Conservation (phyloP, 2,329 filamentous ascomycete genomes). For the Nigrospora oryzae region DNA sequence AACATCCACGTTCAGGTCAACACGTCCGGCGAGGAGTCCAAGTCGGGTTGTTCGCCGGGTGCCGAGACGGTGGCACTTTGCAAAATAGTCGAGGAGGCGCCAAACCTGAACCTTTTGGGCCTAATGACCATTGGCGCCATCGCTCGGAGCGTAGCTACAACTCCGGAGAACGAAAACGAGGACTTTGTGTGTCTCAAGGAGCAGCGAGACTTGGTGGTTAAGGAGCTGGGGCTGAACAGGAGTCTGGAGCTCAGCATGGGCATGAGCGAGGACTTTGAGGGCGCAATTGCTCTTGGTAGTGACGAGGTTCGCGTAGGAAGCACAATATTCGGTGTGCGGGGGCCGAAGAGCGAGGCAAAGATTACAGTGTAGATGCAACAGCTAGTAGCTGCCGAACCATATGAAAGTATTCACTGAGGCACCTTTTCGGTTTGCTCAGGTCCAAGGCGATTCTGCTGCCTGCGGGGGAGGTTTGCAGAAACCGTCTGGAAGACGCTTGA, state of each 20-base stretch:
- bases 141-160: constrained; percentile 68
- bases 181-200: constrained; percentile 68
- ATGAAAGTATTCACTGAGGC: too few species aligned
- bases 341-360: constrained; percentile 70
- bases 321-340: constrained; percentile 83
- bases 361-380: constrained; percentile 44
- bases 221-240: constrained; percentile 44
- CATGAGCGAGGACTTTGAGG: constrained; percentile 96
- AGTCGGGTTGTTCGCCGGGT: constrained; percentile 71
- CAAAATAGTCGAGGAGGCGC: constrained; percentile 56
- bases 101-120: constrained; percentile 66
- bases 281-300: constrained; percentile 75
- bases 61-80: constrained; percentile 57
- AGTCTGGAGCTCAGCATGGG: constrained; percentile 90
- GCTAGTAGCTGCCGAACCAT: too few species aligned
- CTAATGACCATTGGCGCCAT: constrained; percentile 98
- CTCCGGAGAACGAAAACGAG: constrained; percentile 75
- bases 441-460: too few species aligned
- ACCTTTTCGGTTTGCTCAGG: too few species aligned
- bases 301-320: constrained; percentile 87
- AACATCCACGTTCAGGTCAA: constrained; percentile 89
- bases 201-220: constrained; percentile 61
- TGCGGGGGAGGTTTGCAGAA: too few species aligned
- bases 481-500: too few species aligned
- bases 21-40: constrained; percentile 79